These are phyloP conservation scores for Pyrenophora teres DNA, from an alignment of 2,329 filamentous ascomycete species.

Conservation along the genomic window DNA sequence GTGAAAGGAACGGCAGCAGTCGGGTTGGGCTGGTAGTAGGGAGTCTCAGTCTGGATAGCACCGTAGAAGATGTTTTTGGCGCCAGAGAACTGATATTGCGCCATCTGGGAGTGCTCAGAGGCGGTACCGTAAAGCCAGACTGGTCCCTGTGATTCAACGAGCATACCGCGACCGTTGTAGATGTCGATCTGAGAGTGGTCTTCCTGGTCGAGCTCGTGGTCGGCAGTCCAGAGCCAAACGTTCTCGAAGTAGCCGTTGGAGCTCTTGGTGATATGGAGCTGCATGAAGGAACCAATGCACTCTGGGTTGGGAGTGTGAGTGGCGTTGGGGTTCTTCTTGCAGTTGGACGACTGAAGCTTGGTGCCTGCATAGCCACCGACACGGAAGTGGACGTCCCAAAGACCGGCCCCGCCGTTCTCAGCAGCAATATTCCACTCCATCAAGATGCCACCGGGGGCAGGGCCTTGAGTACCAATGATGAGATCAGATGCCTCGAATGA, in stretches of 20 bases:
- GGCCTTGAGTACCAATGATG: conserved; percentile 81
- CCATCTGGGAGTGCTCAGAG: conserved; percentile 69
- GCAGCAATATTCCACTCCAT: conserved; percentile 86
- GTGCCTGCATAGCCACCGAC: conserved; percentile 87
- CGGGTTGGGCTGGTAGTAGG: conserved; percentile 72
- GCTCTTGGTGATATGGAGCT: conserved; percentile 60
- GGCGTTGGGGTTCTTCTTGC: conserved; percentile 73
- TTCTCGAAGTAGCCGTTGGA: conserved; percentile 82
- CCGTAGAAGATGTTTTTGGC: conserved; percentile 67
- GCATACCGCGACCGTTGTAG: conserved; percentile 84
- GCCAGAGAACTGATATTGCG: conserved; percentile 69
- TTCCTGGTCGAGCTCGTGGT: conserved; percentile 80
- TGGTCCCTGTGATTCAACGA: conserved; percentile 75
- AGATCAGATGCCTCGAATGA: conserved; percentile 86
- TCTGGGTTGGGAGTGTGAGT: conserved; percentile 65
- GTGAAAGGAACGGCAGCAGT: conserved; percentile 63
- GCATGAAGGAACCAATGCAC: conserved; percentile 74
- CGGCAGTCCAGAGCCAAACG: conserved; percentile 86
- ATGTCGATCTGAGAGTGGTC: conserved; percentile 79
- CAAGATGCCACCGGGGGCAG: conserved; percentile 84
- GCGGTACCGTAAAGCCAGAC: conserved; percentile 75
- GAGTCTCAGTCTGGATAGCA: conserved; percentile 70
- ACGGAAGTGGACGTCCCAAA: conserved; percentile 97
- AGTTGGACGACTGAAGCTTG: conserved; percentile 76
- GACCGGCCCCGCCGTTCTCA: conserved; percentile 70